Base-by-base conservation (phyloP, 257 asterid species). In the Perilla frutescens region DNA sequence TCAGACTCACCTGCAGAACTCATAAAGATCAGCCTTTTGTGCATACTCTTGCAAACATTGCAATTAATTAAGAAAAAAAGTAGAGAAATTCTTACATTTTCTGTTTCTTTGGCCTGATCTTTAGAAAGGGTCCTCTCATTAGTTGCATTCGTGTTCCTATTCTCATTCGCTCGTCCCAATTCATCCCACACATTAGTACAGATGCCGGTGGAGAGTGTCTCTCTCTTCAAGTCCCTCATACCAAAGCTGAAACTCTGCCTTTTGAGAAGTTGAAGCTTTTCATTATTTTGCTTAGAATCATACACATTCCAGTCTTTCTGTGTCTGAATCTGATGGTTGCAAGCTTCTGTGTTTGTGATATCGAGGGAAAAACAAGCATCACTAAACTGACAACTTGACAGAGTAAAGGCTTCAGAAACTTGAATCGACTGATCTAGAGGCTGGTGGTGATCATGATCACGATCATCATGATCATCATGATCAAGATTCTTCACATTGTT, bases 311-410 rank as follows among this genome's bases (percentile, higher is more conserved):
- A 62, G 4, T 36, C 15, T 5, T 67, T 53, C n/a, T 62, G 44
- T 49, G 20, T 49, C 55, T 49, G 55, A 49, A 49, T 13, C n/a
- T 47, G 51, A n/a, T 12, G 55, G 7, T 4, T 49, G 37, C 37
- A 34, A 34, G 37, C 37, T 34, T 34, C 37, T 2, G 37, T 34
- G 37, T 79, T 82, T 47, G 87, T 66, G 57, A 86, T 73, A 47
- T 88, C 92, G 6, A 88, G 85, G 1, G 94, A 90, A 60, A 88
- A 87, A 49, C 83, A 86, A 0, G 87, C 83, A 59, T 86, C 90
- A 14, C 91, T 89, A 31, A 77, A 84, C 45, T 87, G 86, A 31
- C 67, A 71, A n/a, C 86, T 73, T 6, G 88, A 83, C 57, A 73
- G 2, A 34, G 70, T 66, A 8, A 79, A 70, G 50, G 65, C 71